Evolutionary conservation across 805 yeast species (phyloP), one percentile per base, ranked within the genome.

Genomic region (Ogataea philodendri): DNA sequence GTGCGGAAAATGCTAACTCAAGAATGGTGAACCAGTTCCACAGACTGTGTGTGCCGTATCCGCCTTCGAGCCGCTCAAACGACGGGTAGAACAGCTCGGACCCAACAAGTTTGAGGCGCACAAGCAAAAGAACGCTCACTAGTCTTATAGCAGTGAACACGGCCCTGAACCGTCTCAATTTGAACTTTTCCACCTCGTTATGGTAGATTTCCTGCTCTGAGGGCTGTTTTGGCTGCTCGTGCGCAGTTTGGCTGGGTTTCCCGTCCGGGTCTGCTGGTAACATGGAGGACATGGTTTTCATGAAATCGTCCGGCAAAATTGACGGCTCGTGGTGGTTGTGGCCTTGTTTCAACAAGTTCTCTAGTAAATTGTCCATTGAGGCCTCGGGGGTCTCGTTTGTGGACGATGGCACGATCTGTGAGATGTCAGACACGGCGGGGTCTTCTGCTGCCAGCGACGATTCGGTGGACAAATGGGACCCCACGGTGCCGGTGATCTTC

Each of bases 401-500:
- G 19, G 45, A 28, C 18, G 45, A 20, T 21, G 43, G 37, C 20
- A 35, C 28, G 18, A 39, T 30, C 26, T 35, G 33, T 7, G 45
- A 23, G 13, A 50, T 24, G 16, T 45, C 46, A n/a, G 54, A 49
- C 5, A 48, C 46, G 9, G 46, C 57, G 5, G 57, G 55, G 26
- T 54, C 59, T 8, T 46, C 52, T 16, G 21, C 35, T 9, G 47
- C 18, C 19, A 60, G 32, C 10, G 66, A 61, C 8, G 68, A 58
- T 10, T 55, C 60, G 3, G 66, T 45, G 5, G 64, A 54, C 34
- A 67, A 43, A 15, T 52, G 57, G 25, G 71, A 62, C 29, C 59
- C 59, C 16, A 59, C 55, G 14, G 60, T 52, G 2, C 72, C 72
- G 2, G 72, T 60, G 37, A 71, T 71, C 37, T 67, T 69, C 43